Conservation (phyloP, 495 filamentous ascomycete genomes). For the Tricharina praecox region DNA sequence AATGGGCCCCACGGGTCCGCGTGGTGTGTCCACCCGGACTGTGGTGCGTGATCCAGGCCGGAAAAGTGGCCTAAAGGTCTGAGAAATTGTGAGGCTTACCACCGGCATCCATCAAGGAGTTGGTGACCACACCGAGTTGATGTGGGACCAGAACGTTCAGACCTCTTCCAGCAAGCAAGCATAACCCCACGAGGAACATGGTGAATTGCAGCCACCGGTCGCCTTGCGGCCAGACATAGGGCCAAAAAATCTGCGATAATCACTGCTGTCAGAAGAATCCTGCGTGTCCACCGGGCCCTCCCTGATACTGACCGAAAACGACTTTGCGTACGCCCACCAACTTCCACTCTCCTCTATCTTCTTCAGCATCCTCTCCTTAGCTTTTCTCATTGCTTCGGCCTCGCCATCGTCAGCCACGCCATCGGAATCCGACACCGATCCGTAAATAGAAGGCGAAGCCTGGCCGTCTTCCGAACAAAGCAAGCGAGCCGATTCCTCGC, state of each 20-base stretch:
- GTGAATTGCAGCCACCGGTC: slow-evolving; percentile 38
- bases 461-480: slow-evolving; percentile 9
- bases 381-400: slow-evolving; percentile 30
- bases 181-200: slow-evolving; percentile 40
- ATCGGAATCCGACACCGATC: slow-evolving; percentile 14
- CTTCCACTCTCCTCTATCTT: slow-evolving; percentile 43
- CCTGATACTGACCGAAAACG: slow-evolving; percentile 35
- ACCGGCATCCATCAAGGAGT: slow-evolving; percentile 33
- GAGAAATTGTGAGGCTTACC: slow-evolving; percentile 15
- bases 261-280: slow-evolving; percentile 1
- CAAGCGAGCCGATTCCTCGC: slow-evolving; percentile 26
- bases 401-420: slow-evolving; percentile 13
- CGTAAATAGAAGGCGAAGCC: slow-evolving; percentile 12
- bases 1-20: too few relatives aligned
- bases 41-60: too few relatives aligned
- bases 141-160: slow-evolving; percentile 49
- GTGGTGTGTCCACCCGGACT: not conserved
- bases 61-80: too few relatives aligned
- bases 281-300: too few relatives aligned
- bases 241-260: slow-evolving; percentile 39
- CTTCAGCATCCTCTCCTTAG: slow-evolving; percentile 38
- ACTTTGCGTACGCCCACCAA: slow-evolving; percentile 47
- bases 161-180: slow-evolving; percentile 42
- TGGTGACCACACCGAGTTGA: slow-evolving; percentile 46
- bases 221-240: slow-evolving; percentile 48